A percentile compares a stretch with the other conserved stretches of the same genome.
phyloP scores from a whole-genome alignment of 495 filamentous ascomycete species.

The Podospora appendiculata region DNA sequence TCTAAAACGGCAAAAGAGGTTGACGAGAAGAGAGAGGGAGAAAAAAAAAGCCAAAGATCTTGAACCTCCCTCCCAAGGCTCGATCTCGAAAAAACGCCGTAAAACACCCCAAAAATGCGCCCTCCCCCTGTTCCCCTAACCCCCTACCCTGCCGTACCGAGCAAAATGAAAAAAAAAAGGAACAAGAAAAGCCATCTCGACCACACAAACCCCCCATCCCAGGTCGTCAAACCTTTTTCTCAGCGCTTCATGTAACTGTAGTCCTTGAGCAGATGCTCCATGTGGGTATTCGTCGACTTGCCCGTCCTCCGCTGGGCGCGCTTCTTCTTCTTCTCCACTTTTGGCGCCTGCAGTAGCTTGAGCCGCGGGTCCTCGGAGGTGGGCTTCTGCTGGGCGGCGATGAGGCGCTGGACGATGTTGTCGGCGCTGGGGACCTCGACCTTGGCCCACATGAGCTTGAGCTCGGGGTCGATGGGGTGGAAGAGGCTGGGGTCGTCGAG shows the following conservation, averaged over 20 bases:
- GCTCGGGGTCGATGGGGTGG: conserved; percentile 72
- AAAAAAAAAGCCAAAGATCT: too few relatives aligned
- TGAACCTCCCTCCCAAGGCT: too few relatives aligned
- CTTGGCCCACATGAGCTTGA: conserved; percentile 73
- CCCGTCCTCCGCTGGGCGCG: conserved; percentile 57
- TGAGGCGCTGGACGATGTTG: conserved; percentile 65
- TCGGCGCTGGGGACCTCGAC: conserved; percentile 68
- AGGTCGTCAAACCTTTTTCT: too few relatives aligned
- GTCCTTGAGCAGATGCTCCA: conserved; percentile 80
- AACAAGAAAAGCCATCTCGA: too few relatives aligned
- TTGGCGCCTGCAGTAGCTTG: conserved; percentile 51
- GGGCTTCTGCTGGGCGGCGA: conserved; percentile 66
- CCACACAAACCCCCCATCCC: too few relatives aligned
- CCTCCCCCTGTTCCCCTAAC: too few relatives aligned
- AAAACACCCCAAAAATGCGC: too few relatives aligned
- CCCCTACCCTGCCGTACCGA: too few relatives aligned
- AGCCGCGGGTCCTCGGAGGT: conserved; percentile 65
- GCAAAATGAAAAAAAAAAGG: too few relatives aligned
- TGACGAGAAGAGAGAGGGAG: too few relatives aligned
- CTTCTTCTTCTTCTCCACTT: conserved; percentile 64
- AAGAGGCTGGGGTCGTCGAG: conserved; percentile 71
- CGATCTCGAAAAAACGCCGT: too few relatives aligned
- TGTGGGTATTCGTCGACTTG: conserved; percentile 88
- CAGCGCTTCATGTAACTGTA: conserved; percentile 53
- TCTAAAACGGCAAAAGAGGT: too few relatives aligned